These are phyloP conservation scores for Neopestalotiopsis sp. DNA, from an alignment of 2,329 filamentous ascomycete genomes.

Conservation along the genomic window DNA sequence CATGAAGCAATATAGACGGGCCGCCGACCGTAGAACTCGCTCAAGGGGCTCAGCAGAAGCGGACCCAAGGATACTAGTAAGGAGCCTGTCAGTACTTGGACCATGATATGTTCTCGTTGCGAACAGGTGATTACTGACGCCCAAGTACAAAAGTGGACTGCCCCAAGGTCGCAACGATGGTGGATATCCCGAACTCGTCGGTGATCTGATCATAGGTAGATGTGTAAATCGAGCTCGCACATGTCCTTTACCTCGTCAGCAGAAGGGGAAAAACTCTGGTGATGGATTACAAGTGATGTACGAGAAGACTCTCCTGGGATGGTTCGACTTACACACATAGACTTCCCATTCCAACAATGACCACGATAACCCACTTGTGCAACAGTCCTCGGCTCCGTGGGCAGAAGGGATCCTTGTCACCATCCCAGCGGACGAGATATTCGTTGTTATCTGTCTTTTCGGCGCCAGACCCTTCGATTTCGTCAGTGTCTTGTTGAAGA, in stretches of 20 bases:
- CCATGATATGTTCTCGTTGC: background rate
- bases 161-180: background rate
- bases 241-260: conserved; percentile 63
- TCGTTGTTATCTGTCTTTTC: background rate
- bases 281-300: conserved; percentile 9
- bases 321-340: conserved; percentile 79
- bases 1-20: conserved; percentile 82
- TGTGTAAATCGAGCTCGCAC: conserved; percentile 87
- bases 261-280: conserved; percentile 20
- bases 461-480: background rate
- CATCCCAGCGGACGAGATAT: conserved; percentile 66
- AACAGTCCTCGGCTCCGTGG: conserved; percentile 72
- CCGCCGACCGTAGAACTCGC: conserved; percentile 81
- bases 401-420: conserved; percentile 73
- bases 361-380: conserved; percentile 79
- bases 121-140: background rate
- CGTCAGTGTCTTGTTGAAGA: background rate
- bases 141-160: background rate
- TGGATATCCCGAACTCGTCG: background rate
- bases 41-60: conserved; percentile 67
- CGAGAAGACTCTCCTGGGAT: background rate
- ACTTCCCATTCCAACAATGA: conserved; percentile 74
- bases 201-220: conserved; percentile 30
- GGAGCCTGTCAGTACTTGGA: background rate
- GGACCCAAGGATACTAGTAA: conserved; percentile 60